Conservation (phyloP, 2,329 filamentous ascomycete species). For the Akanthomyces lecanii region DNA sequence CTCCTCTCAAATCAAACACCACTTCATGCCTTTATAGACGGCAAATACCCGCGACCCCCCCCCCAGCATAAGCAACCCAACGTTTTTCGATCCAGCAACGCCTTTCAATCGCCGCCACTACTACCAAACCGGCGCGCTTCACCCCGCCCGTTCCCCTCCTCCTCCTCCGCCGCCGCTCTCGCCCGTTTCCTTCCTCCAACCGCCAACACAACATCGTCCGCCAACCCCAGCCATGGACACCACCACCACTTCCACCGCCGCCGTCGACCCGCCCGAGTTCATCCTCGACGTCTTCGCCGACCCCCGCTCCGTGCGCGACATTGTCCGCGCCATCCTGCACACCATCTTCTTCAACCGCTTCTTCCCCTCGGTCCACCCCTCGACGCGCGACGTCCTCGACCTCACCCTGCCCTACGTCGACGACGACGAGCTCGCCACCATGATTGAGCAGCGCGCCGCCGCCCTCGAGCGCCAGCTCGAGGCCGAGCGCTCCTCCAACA, state of each 20-base stretch:
- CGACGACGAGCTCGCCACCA: slow-evolving; percentile 84
- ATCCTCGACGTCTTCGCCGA: slow-evolving; percentile 92
- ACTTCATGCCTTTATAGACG: background rate
- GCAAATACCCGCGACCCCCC: no score
- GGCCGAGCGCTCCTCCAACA: slow-evolving; percentile 45
- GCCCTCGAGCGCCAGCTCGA: slow-evolving; percentile 75
- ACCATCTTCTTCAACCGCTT: slow-evolving; percentile 99
- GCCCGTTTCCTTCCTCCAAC: no score
- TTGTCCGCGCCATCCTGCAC: slow-evolving; percentile 90
- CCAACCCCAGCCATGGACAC: slow-evolving; percentile 37
- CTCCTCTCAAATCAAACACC: background rate
- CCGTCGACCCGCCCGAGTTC: slow-evolving; percentile 68
- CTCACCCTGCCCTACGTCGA: slow-evolving; percentile 85
- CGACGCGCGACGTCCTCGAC: slow-evolving; percentile 84
- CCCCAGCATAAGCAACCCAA: no score
- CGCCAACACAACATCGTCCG: no score
- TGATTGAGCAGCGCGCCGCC: slow-evolving; percentile 84
- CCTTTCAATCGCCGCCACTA: no score
- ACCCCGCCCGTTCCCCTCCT: background rate
- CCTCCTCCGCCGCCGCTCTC: background rate
- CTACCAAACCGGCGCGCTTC: no score
- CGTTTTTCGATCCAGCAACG: no score
- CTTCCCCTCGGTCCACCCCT: slow-evolving; percentile 80
- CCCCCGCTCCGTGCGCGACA: slow-evolving; percentile 81
- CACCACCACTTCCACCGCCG: background rate